Evolutionary conservation across 768 basidiomycete genomes (phyloP).

Genomic region (Gelatoporia subvermispora): DNA sequence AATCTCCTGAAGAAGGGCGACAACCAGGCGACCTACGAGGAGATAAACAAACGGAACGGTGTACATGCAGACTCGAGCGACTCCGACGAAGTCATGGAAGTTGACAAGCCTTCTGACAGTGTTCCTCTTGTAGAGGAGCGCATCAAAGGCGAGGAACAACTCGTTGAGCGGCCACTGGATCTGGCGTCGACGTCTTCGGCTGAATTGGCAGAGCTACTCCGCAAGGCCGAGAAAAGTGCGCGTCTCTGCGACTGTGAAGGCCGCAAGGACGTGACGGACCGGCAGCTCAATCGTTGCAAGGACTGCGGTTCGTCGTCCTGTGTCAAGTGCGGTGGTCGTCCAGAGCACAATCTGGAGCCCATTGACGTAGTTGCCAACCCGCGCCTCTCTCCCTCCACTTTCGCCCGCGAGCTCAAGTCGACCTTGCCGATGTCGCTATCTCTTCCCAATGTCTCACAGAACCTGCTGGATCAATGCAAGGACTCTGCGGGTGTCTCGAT

Average conservation of each 20-base stretch:
- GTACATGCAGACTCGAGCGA: constrained; percentile 36
- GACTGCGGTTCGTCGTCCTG: constrained; percentile 82
- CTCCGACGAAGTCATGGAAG: constrained; percentile 41
- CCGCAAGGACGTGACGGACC: constrained; percentile 66
- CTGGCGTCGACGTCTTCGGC: constrained; percentile 47
- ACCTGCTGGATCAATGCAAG: constrained; percentile 49
- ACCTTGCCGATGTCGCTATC: constrained; percentile 83
- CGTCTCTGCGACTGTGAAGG: constrained; percentile 93
- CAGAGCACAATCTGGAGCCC: constrained; percentile 70
- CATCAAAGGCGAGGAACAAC: constrained; percentile 70
- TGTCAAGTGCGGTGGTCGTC: constrained; percentile 82
- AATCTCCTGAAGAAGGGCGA: constrained; percentile 63
- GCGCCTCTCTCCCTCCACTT: constrained; percentile 68
- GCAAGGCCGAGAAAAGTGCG: constrained; percentile 60
- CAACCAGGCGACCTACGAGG: constrained; percentile 65
- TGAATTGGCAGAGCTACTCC: constrained; percentile 52
- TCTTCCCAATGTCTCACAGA: constrained; percentile 44
- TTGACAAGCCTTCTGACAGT: constrained; percentile 15
- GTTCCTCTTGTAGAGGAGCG: constrained; percentile 37
- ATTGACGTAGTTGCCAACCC: constrained; percentile 48
- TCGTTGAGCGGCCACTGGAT: constrained; percentile 62
- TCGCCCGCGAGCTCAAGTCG: constrained; percentile 73
- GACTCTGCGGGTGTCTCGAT: constrained; percentile 36
- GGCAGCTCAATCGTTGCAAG: constrained; percentile 59
- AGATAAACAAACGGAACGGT: constrained; percentile 36